Evolutionary conservation across 495 filamentous ascomycete genomes (phyloP).

Genomic region (Hyaloscypha hepaticicola): DNA sequence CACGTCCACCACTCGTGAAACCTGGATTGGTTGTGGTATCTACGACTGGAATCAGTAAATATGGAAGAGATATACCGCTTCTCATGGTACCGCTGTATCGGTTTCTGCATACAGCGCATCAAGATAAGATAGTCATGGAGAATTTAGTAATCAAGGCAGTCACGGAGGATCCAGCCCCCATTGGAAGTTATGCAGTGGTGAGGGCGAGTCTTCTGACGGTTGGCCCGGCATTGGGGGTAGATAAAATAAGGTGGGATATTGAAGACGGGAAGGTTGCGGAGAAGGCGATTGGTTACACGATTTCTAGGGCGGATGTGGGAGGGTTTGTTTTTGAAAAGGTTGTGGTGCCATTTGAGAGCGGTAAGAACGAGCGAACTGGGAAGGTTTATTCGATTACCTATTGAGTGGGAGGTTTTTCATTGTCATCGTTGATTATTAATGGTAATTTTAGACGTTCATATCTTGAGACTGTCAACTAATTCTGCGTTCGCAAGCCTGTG

Average conservation of each 20-base stretch:
- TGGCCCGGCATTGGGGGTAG: neutral
- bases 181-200: constrained; percentile 1
- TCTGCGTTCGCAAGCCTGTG: too few relatives aligned
- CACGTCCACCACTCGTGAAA: neutral
- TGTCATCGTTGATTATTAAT: neutral
- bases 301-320: constrained; percentile 17
- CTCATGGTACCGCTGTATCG: constrained; percentile 3
- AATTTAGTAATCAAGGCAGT: neutral
- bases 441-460: too few relatives aligned
- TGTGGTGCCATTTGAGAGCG: neutral
- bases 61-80: constrained; percentile 13
- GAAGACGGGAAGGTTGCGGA: constrained; percentile 1
- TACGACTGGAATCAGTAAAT: constrained; percentile 13
- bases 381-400: constrained; percentile 1
- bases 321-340: constrained; percentile 11
- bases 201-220: constrained; percentile 10
- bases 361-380: neutral
- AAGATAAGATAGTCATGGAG: constrained; percentile 19
- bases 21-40: constrained; percentile 1
- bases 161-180: neutral
- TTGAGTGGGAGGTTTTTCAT: neutral
- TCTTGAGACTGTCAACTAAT: too few relatives aligned
- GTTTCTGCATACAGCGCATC: constrained; percentile 1
- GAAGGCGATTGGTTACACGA: constrained; percentile 18
- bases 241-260: neutral